phyloP scores from a whole-genome alignment of 169 alveolate species.

The Plasmodium cynomolgi region DNA sequence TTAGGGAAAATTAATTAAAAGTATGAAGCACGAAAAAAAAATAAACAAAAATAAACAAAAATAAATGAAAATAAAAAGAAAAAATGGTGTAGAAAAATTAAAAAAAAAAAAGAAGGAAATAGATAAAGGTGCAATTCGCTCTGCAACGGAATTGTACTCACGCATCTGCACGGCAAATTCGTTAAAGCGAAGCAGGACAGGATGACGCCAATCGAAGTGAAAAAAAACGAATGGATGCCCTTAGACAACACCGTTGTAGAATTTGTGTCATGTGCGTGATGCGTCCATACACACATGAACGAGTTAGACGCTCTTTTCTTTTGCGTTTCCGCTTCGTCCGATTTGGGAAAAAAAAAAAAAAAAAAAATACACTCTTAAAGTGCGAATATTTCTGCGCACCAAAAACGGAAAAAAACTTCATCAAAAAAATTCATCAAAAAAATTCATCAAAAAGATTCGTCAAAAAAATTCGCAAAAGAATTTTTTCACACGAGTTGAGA shows the following conservation, averaged over 20 bases:
- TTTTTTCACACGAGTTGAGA: not conserved
- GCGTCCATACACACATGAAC: not conserved
- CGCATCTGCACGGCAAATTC: not conserved
- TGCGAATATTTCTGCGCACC: not conserved
- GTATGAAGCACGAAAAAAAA: not conserved
- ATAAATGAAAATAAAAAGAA: not conserved
- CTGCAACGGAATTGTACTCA: not conserved
- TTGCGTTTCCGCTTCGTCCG: not conserved
- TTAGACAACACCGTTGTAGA: conserved; percentile 1
- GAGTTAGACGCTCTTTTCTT: conserved; percentile 15
- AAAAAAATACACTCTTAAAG: conserved; percentile 10
- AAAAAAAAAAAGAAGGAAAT: not conserved
- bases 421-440: conserved; percentile 1
- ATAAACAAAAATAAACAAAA: not conserved
- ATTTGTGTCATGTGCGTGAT: conserved; percentile 2
- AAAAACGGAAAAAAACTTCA: not conserved
- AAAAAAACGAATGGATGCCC: not conserved
- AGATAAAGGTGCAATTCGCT: not conserved
- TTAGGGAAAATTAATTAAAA: conserved; percentile 10
- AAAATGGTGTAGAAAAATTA: conserved; percentile 24
- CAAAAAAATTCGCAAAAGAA: not conserved
- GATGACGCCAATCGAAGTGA: not conserved
- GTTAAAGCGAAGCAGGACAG: not conserved
- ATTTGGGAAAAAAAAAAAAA: not conserved
- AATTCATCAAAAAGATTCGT: not conserved